Evolutionary conservation across 306 rosid species (phyloP), one percentile per base, ranked within the genome.

Genomic region (Senna tora): DNA sequence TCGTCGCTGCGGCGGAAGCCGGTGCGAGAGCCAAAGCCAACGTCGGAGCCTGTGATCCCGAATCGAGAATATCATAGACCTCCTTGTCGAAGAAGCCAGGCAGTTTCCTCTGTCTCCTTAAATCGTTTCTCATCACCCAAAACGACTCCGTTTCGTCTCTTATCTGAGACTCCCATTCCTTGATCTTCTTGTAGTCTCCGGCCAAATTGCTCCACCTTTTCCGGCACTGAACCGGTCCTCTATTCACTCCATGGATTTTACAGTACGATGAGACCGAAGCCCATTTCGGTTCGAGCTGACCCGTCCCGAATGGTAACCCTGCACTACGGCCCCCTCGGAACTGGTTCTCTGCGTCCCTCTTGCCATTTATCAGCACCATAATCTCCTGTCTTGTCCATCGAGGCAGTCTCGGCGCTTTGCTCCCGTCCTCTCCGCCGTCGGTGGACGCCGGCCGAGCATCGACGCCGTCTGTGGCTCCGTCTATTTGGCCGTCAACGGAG

Each of bases 121-220:
- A 70, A 70, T 95, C 99, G 66, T 95, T 95, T 78, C 99, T 85
- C 99, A 91, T 89, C 39, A 84, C 84, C 99, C 99, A 94, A 82
- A 88, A 94, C 74, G 99, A 94, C 38, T 94, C 97, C 73, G 91
- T 58, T 33, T 88, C 98, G 21, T 94, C 97, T 65, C 81, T 83
- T 71, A 74, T 78, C 82, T 75, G 86, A 20, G 82, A 76, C 65
- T 91, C 99, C 97, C 99, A 95, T 79, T 95, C 97, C 77, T 89
- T 91, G 67, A 95, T 95, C 90, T 95, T 95, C 86, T 91, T 95
- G 46, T 74, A 95, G 62, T 95, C 99, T 8, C 99, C 97, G 39
- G 97, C 96, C 80, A 95, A 83, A 74, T 95, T 95, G 77, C 99
- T 95, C 99, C 99, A 95, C 83, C 99, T 66, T 81, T 95, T 95